phyloP scores from a whole-genome alignment of 257 asterid species.

The Solanum neorickii region DNA sequence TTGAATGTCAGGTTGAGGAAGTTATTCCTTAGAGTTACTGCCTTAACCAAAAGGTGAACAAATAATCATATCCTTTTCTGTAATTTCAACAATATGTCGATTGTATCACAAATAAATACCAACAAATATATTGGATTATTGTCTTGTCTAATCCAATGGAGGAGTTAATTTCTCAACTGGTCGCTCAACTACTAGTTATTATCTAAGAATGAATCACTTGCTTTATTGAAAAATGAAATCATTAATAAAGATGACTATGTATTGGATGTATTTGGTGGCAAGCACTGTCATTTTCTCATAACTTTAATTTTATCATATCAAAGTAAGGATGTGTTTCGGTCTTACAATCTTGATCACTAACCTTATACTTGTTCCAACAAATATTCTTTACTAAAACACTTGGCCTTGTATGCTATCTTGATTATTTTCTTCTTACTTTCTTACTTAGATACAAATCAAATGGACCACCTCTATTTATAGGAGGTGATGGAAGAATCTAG shows the following conservation, averaged over 20 bases:
- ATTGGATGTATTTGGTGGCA: background rate
- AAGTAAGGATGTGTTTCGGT: background rate
- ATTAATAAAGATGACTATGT: background rate
- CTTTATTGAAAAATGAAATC: background rate
- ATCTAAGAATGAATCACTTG: background rate
- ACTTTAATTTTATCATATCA: background rate
- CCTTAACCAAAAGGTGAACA: conserved; percentile 32
- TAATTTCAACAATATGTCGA: conserved; percentile 46
- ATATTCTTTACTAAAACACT: background rate
- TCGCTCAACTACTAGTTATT: background rate
- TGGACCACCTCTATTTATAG: no score
- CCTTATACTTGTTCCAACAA: background rate
- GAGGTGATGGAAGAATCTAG: no score
- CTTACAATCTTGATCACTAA: background rate
- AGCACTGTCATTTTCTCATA: background rate
- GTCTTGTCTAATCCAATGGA: background rate
- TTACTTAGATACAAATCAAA: no score
- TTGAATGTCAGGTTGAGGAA: conserved; percentile 37
- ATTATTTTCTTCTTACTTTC: no score
- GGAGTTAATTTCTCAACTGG: background rate
- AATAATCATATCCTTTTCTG: conserved; percentile 24
- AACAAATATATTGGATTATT: background rate
- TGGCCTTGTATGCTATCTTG: no score
- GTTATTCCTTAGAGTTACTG: conserved; percentile 8
- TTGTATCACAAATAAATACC: conserved; percentile 21